Base-by-base conservation (phyloP, 345 rosid genomes). In the Brassica cretica region DNA sequence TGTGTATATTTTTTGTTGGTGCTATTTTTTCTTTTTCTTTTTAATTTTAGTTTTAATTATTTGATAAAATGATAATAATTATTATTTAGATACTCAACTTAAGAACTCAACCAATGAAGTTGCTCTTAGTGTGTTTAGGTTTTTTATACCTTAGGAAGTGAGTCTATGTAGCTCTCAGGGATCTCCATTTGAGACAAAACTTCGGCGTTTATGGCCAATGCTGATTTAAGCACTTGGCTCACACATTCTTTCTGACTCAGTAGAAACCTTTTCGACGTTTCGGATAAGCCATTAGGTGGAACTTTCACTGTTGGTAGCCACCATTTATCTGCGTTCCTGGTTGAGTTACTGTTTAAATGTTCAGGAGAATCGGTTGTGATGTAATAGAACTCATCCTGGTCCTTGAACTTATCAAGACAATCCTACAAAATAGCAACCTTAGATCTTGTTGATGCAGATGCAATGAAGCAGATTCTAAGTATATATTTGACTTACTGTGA, bases 181-280 rank as follows among this genome's bases (percentile, higher is more conserved):
- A 90, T 80, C 81, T 87, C 95, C 97, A 93, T 93, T 68, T 87
- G 92, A 60, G 90, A 83, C 35, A 93, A 66, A 81, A 84, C 93
- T 77, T 90, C 88, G 64, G 98, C 82, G 73, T 91, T 93, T 73
- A 93, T 93, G 5, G 97, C 95, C 95, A 93, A 85, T 49, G 98
- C 92, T n/a, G 95, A 91, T 80, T 89, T 91, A 33, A 91, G 91
- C 39, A 93, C 95, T 68, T 90, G 98, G 80, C 87, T 86, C 24
- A 87, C 97, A 65, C 90, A 87, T 32, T 93, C 98, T 72, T 86
- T 91, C 63, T 90, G 97, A 72, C 75, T 83, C 78, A 89, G 86
- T 82, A 93, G 76, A 82, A 90, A 93, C 67, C 84, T 93, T 71
- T 86, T 88, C 0, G 91, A 44, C 18, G 51, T 78, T 12, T 93